Evolutionary conservation across 805 yeast species (phyloP).

Genomic region (Wickerhamomyces tratensis): DNA sequence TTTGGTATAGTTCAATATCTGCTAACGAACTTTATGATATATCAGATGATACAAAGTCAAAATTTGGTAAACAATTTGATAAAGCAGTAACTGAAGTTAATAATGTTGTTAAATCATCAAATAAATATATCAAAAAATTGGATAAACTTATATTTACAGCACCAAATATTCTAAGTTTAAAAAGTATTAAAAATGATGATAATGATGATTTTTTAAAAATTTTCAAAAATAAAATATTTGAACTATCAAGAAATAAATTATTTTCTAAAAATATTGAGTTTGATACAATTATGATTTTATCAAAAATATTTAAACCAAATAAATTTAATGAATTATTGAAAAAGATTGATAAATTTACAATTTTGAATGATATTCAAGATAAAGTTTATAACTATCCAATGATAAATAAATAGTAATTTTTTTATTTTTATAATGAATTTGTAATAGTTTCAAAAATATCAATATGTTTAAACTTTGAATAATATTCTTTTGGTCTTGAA

Average conservation of each 20-base stretch:
- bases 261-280: conserved; percentile 5
- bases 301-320: conserved; percentile 3
- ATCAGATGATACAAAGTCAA: conserved; percentile 2
- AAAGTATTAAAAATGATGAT: no score
- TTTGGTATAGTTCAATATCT: conserved; percentile 7
- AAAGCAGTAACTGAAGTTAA: conserved; percentile 2
- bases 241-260: conserved; percentile 2
- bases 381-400: no score
- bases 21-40: conserved; percentile 7
- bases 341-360: background rate
- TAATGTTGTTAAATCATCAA: conserved; percentile 4
- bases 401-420: no score
- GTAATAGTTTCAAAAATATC: conserved; percentile 28
- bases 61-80: conserved; percentile 1
- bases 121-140: conserved; percentile 2
- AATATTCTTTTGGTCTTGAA: conserved; percentile 13
- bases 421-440: conserved; percentile 3
- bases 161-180: no score
- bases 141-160: conserved; percentile 1
- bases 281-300: conserved; percentile 7
- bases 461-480: conserved; percentile 22
- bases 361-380: no score
- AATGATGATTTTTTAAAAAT: conserved; percentile 1
- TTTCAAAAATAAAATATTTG: conserved; percentile 3
- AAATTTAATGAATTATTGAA: conserved; percentile 2